Evolutionary conservation across 1,284 basidiomycete genomes (phyloP), one percentile per base, ranked within the genome.

Genomic region (Apiotrichum akiyoshidainum): DNA sequence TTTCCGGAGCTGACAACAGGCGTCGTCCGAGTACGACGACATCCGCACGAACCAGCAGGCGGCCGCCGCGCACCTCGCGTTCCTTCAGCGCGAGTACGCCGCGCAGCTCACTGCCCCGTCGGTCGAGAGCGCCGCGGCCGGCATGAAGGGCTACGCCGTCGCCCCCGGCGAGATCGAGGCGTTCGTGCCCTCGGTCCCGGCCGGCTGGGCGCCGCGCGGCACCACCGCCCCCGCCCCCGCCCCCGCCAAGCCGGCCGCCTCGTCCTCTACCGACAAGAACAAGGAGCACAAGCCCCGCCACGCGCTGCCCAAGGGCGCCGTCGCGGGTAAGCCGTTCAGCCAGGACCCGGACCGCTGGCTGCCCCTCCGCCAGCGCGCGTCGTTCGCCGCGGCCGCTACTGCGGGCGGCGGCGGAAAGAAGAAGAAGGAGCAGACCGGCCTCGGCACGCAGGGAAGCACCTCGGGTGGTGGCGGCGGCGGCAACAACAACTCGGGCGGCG

Each of bases 1-100:
- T 5, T 16, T 37, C 26, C 35, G 9, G 12, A 31, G 19, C 45
- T 50, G n/a, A 34, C 44, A 45, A n/a, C 70, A 91, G 88, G 80
- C 86, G 65, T 86, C 89, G n/a, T 87, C 92, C 68, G 91, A 93
- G 79, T 84, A 90, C 70, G 84, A 87, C 9, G 91, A 93, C 71
- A 86, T 93, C 69, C 80, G 88, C 51, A 90, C 85, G 59, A 93
- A 93, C 76, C 83, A 92, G 57, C 81, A 84, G 48, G 89, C 90
- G 2, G 83, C 89, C 0, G 85, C 89, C 70, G 81, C 83, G 59
- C 88, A 92, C 72, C 83, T 90, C 58, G 87, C 90, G 68, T 93
- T 93, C 78, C 83, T 90, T 72, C 83, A 83, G 65, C 81, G 83
- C 42, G 85, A 83, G 42, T 92, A 85, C 79, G 80, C 86, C 44